Evolutionary conservation across 768 basidiomycete species (phyloP), one percentile per base, ranked within the genome.

Genomic region (Mycena leptocephala): DNA sequence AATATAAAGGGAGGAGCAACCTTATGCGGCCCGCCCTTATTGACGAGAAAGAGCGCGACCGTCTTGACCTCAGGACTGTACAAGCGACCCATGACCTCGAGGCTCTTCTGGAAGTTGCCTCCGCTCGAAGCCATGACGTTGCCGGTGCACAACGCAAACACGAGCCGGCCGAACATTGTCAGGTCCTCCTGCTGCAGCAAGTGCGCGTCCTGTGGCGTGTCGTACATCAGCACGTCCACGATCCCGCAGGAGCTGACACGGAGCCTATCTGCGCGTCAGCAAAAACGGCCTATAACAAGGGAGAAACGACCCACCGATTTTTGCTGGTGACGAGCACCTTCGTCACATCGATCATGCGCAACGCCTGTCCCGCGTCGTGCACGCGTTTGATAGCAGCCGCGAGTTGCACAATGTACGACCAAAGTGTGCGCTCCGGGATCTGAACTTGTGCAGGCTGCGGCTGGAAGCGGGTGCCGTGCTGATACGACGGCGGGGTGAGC

Each of bases 401-500:
- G 70, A 99, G 92, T 83, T 99, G 98, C 26, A 96, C 90, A 61
- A 98, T 92, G 81, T 97, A 99, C 4, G 94, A 94, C 98, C 98
- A 99, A 3, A 99, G 82, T 0, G 93, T 92, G 22, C 93, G 89
- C 83, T 99, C 98, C 0, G 95, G 89, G 26, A 99, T 86, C 39
- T 69, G 75, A 20, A 73, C 72, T 48, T 82, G 80, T 2, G 79
- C 76, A 35, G 80, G 82, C 32, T 76, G 77, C 39, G 81, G 80
- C 28, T 80, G 69, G 11, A 79, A 79, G 20, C 82, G 81, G 26
- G 81, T 75, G 43, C 66, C 76, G 65, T 26, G 68, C 78, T 74
- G 82, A 55, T 78, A 83, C 43, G 85, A 62, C 1, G 85, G 84
- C 1, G 89, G 82, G 79, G 89, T 91, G 35, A 90, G 86, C 66